Percentiles rank a stretch among this genome's conserved stretches.
Conservation (phyloP, 2,329 filamentous ascomycete species). For the Phoma sp. region DNA sequence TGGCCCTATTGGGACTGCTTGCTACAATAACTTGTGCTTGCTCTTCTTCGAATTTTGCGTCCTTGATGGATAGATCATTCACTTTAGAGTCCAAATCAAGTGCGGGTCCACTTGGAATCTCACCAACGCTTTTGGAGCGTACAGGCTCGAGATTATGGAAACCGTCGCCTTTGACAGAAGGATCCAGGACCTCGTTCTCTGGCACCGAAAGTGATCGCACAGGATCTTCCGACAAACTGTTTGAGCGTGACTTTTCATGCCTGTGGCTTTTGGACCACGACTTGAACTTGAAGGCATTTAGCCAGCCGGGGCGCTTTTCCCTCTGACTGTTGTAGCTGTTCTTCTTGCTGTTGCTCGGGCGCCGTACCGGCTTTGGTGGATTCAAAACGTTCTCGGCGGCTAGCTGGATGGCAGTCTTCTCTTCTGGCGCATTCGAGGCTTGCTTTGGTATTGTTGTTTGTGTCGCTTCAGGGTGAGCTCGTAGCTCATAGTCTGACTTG, state of each 20-base stretch:
- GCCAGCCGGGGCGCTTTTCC: conserved; percentile 39
- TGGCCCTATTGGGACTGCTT: conserved; percentile 10
- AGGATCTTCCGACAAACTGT: conserved; percentile 27
- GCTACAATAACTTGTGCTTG: conserved; percentile 18
- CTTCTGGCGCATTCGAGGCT: not conserved
- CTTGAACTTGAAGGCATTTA: conserved; percentile 39
- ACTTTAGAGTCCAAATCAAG: conserved; percentile 35
- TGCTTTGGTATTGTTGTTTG: not conserved
- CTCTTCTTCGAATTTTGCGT: conserved; percentile 12
- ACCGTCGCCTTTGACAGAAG: conserved; percentile 18
- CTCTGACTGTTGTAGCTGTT: conserved; percentile 28
- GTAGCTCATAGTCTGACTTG: conserved; percentile 32
- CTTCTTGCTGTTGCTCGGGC: conserved; percentile 19
- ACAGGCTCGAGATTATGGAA: conserved; percentile 31
- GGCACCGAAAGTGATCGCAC: conserved; percentile 37
- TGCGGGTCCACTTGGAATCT: conserved; percentile 33
- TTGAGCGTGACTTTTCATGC: conserved; percentile 28
- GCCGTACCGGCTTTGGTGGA: conserved; percentile 19
- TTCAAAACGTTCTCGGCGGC: conserved; percentile 28
- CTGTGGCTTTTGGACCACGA: conserved; percentile 36
- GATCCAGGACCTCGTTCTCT: conserved; percentile 20
- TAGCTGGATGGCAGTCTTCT: conserved; percentile 32
- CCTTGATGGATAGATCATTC: conserved; percentile 23
- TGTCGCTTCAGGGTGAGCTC: conserved; percentile 13
- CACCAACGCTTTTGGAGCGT: conserved; percentile 44